Evolutionary conservation across 495 filamentous ascomycete species (phyloP), one percentile per base, ranked within the genome.

Genomic region (Sabuloglossum arenarium): DNA sequence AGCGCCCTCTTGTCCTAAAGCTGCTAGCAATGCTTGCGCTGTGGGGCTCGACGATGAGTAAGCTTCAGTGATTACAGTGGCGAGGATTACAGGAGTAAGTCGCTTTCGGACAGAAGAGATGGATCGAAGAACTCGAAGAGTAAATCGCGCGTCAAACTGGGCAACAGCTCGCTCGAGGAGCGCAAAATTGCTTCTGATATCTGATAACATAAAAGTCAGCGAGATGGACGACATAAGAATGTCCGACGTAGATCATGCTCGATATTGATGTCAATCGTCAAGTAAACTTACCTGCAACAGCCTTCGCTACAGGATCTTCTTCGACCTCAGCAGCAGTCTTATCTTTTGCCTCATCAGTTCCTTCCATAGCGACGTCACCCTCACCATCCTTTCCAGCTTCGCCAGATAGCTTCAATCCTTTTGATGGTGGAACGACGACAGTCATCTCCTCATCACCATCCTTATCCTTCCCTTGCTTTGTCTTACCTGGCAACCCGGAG

Each of bases 91-190:
- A 28, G 84, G 75, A 10, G 82, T 84, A 62, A 96, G 77, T 58
- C 85, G 75, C 73, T 96, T 96, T 66, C 91, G 86, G 68, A 97
- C 80, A 57, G 87, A 88, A 39, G 91, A 94, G 70, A 95, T 93
- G 57, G 88, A 94, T 54, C 91, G 84, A 56, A 98, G 77, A 56
- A 91, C 91, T 60, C 93, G 78, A 56, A 98, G 81, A 50, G 88
- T 85, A 70, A 94, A 98, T 70, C 91, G 82, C 53, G 88, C 79
- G 72, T 98, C 91, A 66, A 97, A 98, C 62, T 94, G 78, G 59
- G 82, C 71, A 58, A 97, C 89, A 60, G 91, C 91, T 64, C 87
- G 85, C 61, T 95, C 88, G 58, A 98, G 78, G 28, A 96, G 78
- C 54, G 77, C 75, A 65, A 94, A 95, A 70, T 94, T 95, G 75